Evolutionary conservation across 2,329 filamentous ascomycete species (phyloP).

Genomic region (Akanthomyces dipterigenus): DNA sequence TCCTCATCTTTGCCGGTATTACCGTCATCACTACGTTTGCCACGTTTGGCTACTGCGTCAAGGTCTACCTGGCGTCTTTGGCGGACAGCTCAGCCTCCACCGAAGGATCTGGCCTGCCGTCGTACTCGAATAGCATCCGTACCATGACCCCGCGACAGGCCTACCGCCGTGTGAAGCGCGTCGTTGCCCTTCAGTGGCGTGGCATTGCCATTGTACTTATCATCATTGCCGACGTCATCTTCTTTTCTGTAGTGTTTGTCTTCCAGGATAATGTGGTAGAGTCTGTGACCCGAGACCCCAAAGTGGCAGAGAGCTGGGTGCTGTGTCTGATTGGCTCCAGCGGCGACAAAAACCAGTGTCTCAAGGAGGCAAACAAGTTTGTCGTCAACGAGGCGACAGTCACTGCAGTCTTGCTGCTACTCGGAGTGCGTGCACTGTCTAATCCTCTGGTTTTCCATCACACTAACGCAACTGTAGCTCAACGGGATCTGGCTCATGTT

Average conservation of each 20-base stretch:
- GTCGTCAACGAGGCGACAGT: slow-evolving; percentile 72
- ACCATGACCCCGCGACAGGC: slow-evolving; percentile 79
- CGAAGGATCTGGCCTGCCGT: slow-evolving; percentile 62
- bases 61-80: slow-evolving; percentile 84
- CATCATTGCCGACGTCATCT: slow-evolving; percentile 85
- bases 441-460: background rate
- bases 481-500: slow-evolving; percentile 82
- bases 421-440: slow-evolving; percentile 54
- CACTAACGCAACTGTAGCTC: slow-evolving; percentile 39
- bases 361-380: slow-evolving; percentile 50
- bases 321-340: slow-evolving; percentile 55
- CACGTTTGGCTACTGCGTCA: slow-evolving; percentile 88
- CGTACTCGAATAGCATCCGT: slow-evolving; percentile 65
- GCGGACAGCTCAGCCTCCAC: slow-evolving; percentile 65
- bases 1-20: slow-evolving; percentile 69
- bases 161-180: slow-evolving; percentile 77
- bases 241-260: slow-evolving; percentile 88
- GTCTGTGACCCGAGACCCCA: slow-evolving; percentile 46
- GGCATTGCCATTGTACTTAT: slow-evolving; percentile 85
- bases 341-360: slow-evolving; percentile 59
- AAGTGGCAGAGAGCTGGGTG: slow-evolving; percentile 59
- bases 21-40: slow-evolving; percentile 75
- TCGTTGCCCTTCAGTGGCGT: slow-evolving; percentile 89
- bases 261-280: slow-evolving; percentile 71
- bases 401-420: slow-evolving; percentile 71